Evolutionary conservation across 495 filamentous ascomycete species (phyloP).

Genomic region (Aspergillus taichungensis): DNA sequence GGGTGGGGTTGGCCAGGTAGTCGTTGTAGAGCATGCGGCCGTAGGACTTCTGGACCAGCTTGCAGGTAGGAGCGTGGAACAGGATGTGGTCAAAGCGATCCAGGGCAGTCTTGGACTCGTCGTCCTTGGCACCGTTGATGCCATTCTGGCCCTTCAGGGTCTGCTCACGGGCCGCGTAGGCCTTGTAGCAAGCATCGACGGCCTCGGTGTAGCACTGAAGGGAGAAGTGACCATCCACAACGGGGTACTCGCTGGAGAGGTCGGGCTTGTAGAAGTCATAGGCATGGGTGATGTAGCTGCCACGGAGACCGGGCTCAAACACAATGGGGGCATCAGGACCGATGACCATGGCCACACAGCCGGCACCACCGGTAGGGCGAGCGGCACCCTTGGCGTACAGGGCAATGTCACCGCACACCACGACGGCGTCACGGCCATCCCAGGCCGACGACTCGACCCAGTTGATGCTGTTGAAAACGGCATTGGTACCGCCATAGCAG

Average conservation of each 20-base stretch:
- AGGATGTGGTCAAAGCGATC: constrained; percentile 94
- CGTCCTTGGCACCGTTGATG: constrained; percentile 44
- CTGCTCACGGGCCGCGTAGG: constrained; percentile 79
- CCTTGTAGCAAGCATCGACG: constrained; percentile 92
- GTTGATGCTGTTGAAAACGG: constrained; percentile 93
- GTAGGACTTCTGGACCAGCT: constrained; percentile 92
- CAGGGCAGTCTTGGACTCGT: constrained; percentile 55
- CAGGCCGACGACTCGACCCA: constrained; percentile 97
- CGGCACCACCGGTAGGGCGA: constrained; percentile 90
- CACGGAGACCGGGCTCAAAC: constrained; percentile 85
- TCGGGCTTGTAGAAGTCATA: constrained; percentile 99
- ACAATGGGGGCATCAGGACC: constrained; percentile 88
- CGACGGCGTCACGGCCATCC: constrained; percentile 92
- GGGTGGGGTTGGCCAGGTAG: constrained; percentile 69
- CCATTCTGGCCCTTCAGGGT: constrained; percentile 58
- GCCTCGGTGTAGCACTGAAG: constrained; percentile 93
- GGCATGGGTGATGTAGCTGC: constrained; percentile 85
- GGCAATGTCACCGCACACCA: constrained; percentile 94
- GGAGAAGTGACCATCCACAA: constrained; percentile 94
- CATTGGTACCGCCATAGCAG: constrained; percentile 98
- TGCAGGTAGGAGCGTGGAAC: constrained; percentile 97
- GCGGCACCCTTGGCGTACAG: constrained; percentile 96
- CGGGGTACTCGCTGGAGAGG: constrained; percentile 93
- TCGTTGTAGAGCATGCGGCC: constrained; percentile 96
- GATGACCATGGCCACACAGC: constrained; percentile 88